phyloP scores from a whole-genome alignment of 768 basidiomycete species.

The Lactarius hengduanensis region DNA sequence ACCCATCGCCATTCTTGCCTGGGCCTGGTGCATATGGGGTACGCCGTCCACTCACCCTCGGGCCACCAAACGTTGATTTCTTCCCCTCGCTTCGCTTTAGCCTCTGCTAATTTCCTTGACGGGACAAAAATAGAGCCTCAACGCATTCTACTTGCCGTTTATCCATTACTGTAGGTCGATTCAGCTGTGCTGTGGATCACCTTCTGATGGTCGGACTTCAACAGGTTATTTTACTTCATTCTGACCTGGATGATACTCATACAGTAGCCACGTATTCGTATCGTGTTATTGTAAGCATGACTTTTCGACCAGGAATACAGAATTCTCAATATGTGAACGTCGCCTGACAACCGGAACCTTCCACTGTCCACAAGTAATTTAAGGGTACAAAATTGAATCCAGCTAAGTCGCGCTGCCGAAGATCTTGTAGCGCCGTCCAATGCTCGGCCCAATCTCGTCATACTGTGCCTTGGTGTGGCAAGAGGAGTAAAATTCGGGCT shows the following conservation, averaged over 20 bases:
- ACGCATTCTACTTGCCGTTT: conserved; percentile 88
- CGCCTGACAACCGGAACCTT: conserved; percentile 22
- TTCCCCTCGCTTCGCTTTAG: conserved; percentile 39
- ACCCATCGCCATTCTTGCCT: conserved; percentile 81
- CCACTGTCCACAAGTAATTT: conserved; percentile 21
- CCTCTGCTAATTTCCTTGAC: conserved; percentile 92
- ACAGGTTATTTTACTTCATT: conserved; percentile 88
- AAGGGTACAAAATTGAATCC: conserved; percentile 20
- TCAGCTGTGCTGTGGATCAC: conserved; percentile 21
- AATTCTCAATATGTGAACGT: conserved; percentile 7
- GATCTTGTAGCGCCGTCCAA: conserved; percentile 90
- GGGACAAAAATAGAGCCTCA: conserved; percentile 93
- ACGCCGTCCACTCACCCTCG: conserved; percentile 31
- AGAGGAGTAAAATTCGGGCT: conserved; percentile 95
- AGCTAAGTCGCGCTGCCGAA: conserved; percentile 81
- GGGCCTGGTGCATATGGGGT: conserved; percentile 99
- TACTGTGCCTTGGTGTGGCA: conserved; percentile 95
- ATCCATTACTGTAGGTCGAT: conserved; percentile 82
- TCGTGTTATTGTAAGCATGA: conserved; percentile 14
- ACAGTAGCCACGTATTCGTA: conserved; percentile 46
- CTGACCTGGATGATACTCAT: conserved; percentile 97
- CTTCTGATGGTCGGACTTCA: conserved; percentile 17
- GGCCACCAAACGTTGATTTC: not conserved
- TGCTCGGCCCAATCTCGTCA: conserved; percentile 89
- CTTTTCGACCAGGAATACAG: conserved; percentile 10